phyloP scores from a whole-genome alignment of 2,329 filamentous ascomycete species.

The Microascus cirrosus region DNA sequence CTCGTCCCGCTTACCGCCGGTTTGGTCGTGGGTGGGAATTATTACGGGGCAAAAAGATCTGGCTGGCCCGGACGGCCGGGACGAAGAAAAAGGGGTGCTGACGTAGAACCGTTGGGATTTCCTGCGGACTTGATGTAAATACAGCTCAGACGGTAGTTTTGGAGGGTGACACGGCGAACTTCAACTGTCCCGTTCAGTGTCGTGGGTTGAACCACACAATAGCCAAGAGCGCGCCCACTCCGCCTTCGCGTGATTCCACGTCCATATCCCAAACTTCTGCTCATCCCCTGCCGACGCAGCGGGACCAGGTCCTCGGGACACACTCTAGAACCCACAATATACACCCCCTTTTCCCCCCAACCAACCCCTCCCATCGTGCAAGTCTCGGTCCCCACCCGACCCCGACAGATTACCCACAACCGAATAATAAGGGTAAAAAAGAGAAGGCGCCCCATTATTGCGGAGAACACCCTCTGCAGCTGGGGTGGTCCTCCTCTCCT shows the following conservation, averaged over 20 bases:
- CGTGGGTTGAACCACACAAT: neutral
- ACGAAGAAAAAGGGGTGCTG: neutral
- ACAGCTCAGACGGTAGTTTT: too few species aligned
- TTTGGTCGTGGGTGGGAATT: neutral
- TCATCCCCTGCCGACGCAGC: neutral
- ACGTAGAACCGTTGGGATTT: too few species aligned
- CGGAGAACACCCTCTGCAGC: too few species aligned
- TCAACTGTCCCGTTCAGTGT: too few species aligned
- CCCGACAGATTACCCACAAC: too few species aligned
- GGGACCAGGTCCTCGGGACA: neutral
- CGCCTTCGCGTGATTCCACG: neutral
- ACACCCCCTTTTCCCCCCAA: neutral
- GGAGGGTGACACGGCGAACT: too few species aligned
- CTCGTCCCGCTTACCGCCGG: conserved; percentile 1
- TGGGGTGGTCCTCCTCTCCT: too few species aligned
- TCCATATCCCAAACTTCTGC: neutral
- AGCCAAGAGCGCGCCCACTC: neutral
- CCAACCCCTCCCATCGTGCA: too few species aligned
- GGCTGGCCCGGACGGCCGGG: neutral
- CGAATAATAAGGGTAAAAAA: too few species aligned
- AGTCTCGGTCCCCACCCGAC: too few species aligned
- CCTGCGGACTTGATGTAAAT: too few species aligned
- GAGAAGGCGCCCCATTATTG: too few species aligned
- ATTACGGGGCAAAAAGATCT: neutral
- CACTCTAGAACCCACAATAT: neutral